These are phyloP conservation scores for Bryoglossum gracile DNA, from an alignment of 495 filamentous ascomycete genomes.

Conservation along the genomic window DNA sequence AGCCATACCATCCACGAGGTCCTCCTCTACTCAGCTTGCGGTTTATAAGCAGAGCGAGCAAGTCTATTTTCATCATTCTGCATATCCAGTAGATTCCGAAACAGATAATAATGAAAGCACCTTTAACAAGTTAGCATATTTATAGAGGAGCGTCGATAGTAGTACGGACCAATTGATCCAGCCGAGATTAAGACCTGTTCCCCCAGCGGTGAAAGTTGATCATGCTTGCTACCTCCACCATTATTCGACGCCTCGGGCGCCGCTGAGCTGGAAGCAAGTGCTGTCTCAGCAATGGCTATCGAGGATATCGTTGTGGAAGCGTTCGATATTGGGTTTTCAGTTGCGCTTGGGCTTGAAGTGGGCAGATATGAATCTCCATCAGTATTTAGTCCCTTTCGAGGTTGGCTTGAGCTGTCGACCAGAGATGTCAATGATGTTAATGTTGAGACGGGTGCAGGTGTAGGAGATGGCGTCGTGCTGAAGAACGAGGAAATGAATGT, in stretches of 20 bases:
- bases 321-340: neutral
- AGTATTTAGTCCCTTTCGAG: slow-evolving; percentile 11
- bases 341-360: neutral
- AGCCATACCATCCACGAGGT: slow-evolving; percentile 16
- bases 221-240: neutral
- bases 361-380: slow-evolving; percentile 3
- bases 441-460: neutral
- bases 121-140: slow-evolving; percentile 6
- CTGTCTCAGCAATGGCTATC: slow-evolving; percentile 1
- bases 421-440: neutral
- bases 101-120: slow-evolving; percentile 19
- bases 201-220: slow-evolving; percentile 22
- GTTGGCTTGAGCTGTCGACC: slow-evolving; percentile 10
- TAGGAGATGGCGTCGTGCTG: slow-evolving; percentile 2
- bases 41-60: slow-evolving; percentile 3
- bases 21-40: slow-evolving; percentile 13
- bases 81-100: slow-evolving; percentile 15
- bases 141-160: neutral
- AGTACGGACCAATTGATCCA: slow-evolving; percentile 40
- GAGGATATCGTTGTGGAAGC: neutral
- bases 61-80: slow-evolving; percentile 14
- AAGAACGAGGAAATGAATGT: slow-evolving; percentile 3
- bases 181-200: slow-evolving; percentile 40
- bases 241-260: neutral
- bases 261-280: neutral